Evolutionary conservation across 208 protist genomes (phyloP), one percentile per base, ranked within the genome.

Genomic region (Crithidia acanthocephali): DNA sequence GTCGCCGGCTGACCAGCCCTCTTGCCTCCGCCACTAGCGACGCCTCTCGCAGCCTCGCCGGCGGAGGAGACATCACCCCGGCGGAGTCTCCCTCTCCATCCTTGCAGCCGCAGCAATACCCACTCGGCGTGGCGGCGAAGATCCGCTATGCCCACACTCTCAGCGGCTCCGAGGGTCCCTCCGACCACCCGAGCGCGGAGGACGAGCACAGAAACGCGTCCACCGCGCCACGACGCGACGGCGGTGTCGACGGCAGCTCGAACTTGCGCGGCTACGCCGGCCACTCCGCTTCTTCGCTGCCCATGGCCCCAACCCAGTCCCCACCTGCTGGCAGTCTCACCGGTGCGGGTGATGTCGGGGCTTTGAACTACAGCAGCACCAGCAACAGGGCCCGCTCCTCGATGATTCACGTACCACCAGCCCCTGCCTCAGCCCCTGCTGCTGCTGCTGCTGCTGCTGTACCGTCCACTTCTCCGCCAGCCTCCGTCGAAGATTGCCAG

Each of bases 401-500:
- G 5, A 37, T 20, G 15, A 16, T 44, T 20, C 18, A 59, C 32
- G 55, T 44, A 18, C 55, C 55, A n/a, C n/a, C n/a, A n/a, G n/a
- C n/a, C n/a, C n/a, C n/a, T n/a, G n/a, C n/a, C 5, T 6, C 51
- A 30, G 13, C 51, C 10, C 7, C 9, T 44, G 37, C 37, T 44
- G 37, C 37, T 50, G 45, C 16, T 50, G 45, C 9, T 23, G 30
- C 23, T 55, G 50, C 6, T 22, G 25, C 8, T 32, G 8, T 16
- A 6, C 32, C 44, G 2, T 13, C 64, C 11, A 48, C 5, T 18
- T 2, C 22, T n/a, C 25, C 52, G 20, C 28, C 64, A 5, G 18
- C 51, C 20, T 57, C 45, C 5, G 16, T 77, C 20, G 37, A 55
- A 20, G 53, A 74, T 25, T 55, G 75, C 15, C 71, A 76, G 55